Evolutionary conservation across 2,329 filamentous ascomycete genomes (phyloP), one percentile per base, ranked within the genome.

Genomic region (Dothideomycetes sp.): DNA sequence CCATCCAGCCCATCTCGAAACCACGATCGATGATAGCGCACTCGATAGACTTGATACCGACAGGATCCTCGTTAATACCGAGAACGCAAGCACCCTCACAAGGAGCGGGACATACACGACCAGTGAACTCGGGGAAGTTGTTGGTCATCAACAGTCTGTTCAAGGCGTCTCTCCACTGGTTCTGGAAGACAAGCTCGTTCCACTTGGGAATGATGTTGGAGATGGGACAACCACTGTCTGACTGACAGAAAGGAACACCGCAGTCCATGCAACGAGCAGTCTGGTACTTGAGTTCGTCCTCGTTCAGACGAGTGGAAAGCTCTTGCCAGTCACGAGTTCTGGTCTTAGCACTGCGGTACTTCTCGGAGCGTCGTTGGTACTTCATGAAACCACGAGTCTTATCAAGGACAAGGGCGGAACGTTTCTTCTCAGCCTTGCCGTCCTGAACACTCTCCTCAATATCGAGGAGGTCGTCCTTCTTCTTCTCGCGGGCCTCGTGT

Each of bases 381-480:
- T 94, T 91, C 86, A 94, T 95, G 72, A 96, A 96, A 20, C 89
- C 89, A 53, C 80, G 80, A 1, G 89, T 96, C 76, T 96, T 96
- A 70, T 96, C 88, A n/a, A 96, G 76, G 5, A 95, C 85, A 15
- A 95, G 73, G 5, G 87, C 84, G 38, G 82, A 81, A 63, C 89
- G 87, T 70, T 82, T 82, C 72, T 94, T 94, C 68, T 94, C 87
- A 2, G 79, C 80, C 52, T 84, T 83, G 27, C 76, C 76, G 62
- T 95, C 87, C 11, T 79, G 80, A 38, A 96, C 73, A 47, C 84
- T 89, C 67, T 95, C 89, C 58, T 96, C 89, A 43, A 96, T 89
- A 55, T 96, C 88, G 30, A 67, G 59, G 3, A 80, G 63, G 43
- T 83, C 78, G 15, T 71, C 71, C 68, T 87, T 82, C 60, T 77